phyloP scores from a whole-genome alignment of 805 yeast species.

The Wickerhamomyces hampshirensis region DNA sequence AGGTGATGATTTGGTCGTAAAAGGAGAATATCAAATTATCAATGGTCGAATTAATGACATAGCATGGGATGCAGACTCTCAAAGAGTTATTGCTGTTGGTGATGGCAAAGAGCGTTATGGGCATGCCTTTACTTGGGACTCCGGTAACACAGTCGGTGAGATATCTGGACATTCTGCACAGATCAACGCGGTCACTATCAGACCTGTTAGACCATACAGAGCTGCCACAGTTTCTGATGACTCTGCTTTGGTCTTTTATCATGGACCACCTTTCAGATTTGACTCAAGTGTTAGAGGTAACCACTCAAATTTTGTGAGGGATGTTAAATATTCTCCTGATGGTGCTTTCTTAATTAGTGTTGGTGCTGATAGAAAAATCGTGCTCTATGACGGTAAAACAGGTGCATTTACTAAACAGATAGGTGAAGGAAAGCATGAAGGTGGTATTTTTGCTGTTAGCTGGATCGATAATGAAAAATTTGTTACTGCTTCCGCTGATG shows the following conservation, averaged over 20 bases:
- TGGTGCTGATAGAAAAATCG: conserved; percentile 78
- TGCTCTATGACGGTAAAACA: conserved; percentile 78
- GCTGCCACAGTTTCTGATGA: conserved; percentile 94
- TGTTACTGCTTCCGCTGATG: conserved; percentile 83
- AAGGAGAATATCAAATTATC: conserved; percentile 77
- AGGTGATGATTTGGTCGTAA: conserved; percentile 47
- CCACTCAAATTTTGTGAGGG: conserved; percentile 77
- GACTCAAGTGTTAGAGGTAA: conserved; percentile 62
- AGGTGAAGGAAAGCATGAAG: conserved; percentile 48
- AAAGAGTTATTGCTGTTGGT: conserved; percentile 89
- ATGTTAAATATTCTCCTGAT: conserved; percentile 75
- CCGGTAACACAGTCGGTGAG: conserved; percentile 97
- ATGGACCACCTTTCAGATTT: conserved; percentile 95
- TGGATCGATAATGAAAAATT: conserved; percentile 62
- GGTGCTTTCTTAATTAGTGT: conserved; percentile 74
- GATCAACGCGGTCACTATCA: conserved; percentile 79
- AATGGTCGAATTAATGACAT: conserved; percentile 78
- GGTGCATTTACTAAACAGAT: conserved; percentile 65
- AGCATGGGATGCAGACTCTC: conserved; percentile 88
- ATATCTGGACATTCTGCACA: conserved; percentile 86
- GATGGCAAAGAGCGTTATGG: conserved; percentile 90
- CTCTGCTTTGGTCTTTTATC: conserved; percentile 72
- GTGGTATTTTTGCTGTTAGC: conserved; percentile 75
- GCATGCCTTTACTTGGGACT: conserved; percentile 87
- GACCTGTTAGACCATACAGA: conserved; percentile 80